Evolutionary conservation across 768 basidiomycete genomes (phyloP), one percentile per base, ranked within the genome.

Genomic region (Pulveroboletus frians): DNA sequence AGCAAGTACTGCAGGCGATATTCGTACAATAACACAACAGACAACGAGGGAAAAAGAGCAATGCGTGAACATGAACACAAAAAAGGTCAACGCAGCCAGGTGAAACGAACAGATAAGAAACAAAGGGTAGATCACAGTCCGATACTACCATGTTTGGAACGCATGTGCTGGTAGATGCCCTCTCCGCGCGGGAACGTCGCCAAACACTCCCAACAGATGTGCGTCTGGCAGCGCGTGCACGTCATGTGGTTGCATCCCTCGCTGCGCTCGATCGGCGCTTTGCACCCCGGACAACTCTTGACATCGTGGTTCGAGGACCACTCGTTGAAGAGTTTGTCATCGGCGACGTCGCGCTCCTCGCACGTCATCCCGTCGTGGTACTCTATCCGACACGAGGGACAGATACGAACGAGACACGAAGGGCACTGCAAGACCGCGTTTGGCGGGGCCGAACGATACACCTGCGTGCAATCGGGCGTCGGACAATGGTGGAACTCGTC

Each of bases 231-330:
- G 29, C 76, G 74, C 0, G 73, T 73, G 65, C 88, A 92, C n/a
- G 78, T 82, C 75, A 92, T 81, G 63, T 92, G 88, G 67, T 92
- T 85, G 66, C 88, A 92, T 0, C 88, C 88, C 53, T 81, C 84
- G 26, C 69, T 71, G 35, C 83, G 80, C 66, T 91, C 85, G 54
- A 92, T 89, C 6, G 77, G 73, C 7, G 77, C 75, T 46, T 77
- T 77, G 69, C 88, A 92, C 0, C 76, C 76, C 2, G 88, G 88
- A 62, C 88, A 92, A 29, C 73, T 69, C 70, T 89, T 86, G 47
- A 88, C 85, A 55, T 83, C 80, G 55, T 85, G 77, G 32, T 63
- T 63, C 53, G 63, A 67, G 49, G 76, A 73, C 88, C 88, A 92
- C 50, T 76, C 74, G 46, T 75, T 68, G 73, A 87, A 87, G 7